Percentiles rank a stretch among this genome's conserved stretches.
These are phyloP conservation scores for Aspergillus udagawae DNA, from an alignment of 2,329 filamentous ascomycete genomes.

Conservation along the genomic window DNA sequence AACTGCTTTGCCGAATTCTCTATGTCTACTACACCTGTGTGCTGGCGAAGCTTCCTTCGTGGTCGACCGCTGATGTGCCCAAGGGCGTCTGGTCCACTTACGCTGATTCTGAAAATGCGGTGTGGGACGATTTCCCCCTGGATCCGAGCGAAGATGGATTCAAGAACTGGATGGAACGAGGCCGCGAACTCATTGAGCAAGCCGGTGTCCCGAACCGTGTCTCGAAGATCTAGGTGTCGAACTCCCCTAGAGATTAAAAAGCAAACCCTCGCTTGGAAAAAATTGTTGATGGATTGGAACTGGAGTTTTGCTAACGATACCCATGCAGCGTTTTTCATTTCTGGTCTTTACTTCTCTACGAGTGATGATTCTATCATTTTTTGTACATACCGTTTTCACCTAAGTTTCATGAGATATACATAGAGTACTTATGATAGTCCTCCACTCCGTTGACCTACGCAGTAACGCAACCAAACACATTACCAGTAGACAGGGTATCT, in stretches of 20 bases:
- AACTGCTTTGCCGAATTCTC: constrained; percentile 40
- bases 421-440: not conserved
- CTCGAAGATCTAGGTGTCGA: constrained; percentile 20
- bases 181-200: constrained; percentile 37
- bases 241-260: not conserved
- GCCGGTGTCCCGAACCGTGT: constrained; percentile 34
- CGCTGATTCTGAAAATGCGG: constrained; percentile 35
- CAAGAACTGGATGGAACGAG: constrained; percentile 37
- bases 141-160: constrained; percentile 39
- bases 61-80: constrained; percentile 33
- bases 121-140: constrained; percentile 43
- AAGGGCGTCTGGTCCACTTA: constrained; percentile 41
- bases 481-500: constrained; percentile 11
- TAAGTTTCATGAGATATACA: not conserved
- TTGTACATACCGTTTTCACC: not conserved
- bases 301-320: constrained; percentile 30
- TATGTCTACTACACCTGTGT: constrained; percentile 47
- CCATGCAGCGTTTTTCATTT: constrained; percentile 25
- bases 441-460: not conserved
- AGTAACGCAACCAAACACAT: not conserved
- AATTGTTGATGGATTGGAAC: constrained; percentile 21
- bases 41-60: constrained; percentile 39
- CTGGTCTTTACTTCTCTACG: constrained; percentile 15
- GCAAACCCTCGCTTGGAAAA: constrained; percentile 1
- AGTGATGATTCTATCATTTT: constrained; percentile 19